These are phyloP conservation scores for Cryoendolithus antarcticus DNA, from an alignment of 2,329 filamentous ascomycete genomes.

Conservation along the genomic window DNA sequence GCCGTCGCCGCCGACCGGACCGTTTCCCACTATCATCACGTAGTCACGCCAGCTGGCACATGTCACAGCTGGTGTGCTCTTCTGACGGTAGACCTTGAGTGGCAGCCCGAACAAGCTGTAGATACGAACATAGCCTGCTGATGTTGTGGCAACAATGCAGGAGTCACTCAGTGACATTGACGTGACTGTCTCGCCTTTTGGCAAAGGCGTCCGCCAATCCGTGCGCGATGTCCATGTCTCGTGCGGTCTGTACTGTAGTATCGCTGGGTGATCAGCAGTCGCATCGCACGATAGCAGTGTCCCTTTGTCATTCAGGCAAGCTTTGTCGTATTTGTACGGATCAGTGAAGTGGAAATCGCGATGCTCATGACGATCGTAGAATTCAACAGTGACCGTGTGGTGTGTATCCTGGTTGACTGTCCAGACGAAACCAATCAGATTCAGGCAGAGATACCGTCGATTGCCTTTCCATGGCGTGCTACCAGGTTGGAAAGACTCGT, in stretches of 20 bases:
- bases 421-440: slow-evolving; percentile 90
- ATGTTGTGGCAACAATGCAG: slow-evolving; percentile 81
- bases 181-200: slow-evolving; percentile 70
- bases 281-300: slow-evolving; percentile 74
- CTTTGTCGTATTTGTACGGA: slow-evolving; percentile 90
- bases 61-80: slow-evolving; percentile 78
- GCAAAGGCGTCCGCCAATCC: slow-evolving; percentile 85
- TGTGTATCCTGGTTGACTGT: slow-evolving; percentile 86
- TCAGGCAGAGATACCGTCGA: slow-evolving; percentile 83
- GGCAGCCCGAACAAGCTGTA: slow-evolving; percentile 90
- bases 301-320: slow-evolving; percentile 75
- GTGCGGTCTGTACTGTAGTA: slow-evolving; percentile 91
- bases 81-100: slow-evolving; percentile 78
- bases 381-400: slow-evolving; percentile 88
- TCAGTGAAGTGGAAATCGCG: slow-evolving; percentile 97
- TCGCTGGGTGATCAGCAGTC: slow-evolving; percentile 52
- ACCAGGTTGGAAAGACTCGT: slow-evolving; percentile 82
- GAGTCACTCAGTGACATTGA: slow-evolving; percentile 86
- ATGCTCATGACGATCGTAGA: slow-evolving; percentile 87
- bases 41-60: slow-evolving; percentile 94
- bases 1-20: slow-evolving; percentile 68
- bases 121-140: slow-evolving; percentile 75
- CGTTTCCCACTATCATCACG: slow-evolving; percentile 91
- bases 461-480: slow-evolving; percentile 94
- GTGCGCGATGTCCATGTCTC: slow-evolving; percentile 87